These are phyloP conservation scores for Clavispora asparagi DNA, from an alignment of 805 yeast genomes.

Conservation along the genomic window DNA sequence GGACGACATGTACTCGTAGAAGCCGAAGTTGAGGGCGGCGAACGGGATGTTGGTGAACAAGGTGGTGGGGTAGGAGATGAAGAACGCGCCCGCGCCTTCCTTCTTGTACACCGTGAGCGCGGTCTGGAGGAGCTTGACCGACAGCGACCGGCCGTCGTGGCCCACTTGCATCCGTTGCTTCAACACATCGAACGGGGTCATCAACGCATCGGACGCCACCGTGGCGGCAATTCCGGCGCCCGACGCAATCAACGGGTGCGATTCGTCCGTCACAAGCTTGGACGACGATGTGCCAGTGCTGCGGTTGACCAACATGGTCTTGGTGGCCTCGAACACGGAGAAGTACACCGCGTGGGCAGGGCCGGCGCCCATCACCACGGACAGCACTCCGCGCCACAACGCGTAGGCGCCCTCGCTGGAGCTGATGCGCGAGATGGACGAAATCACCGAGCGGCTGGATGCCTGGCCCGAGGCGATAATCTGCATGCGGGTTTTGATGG, in stretches of 20 bases:
- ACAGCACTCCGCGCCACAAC: constrained; percentile 89
- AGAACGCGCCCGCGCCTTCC: constrained; percentile 79
- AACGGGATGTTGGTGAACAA: constrained; percentile 88
- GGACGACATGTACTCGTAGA: constrained; percentile 80
- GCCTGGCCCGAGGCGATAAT: constrained; percentile 29
- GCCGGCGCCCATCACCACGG: constrained; percentile 95
- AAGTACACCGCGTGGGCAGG: constrained; percentile 98
- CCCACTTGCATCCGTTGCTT: constrained; percentile 86
- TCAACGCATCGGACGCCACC: constrained; percentile 86
- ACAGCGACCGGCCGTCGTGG: constrained; percentile 14
- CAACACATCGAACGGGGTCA: constrained; percentile 95
- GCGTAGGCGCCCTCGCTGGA: constrained; percentile 84
- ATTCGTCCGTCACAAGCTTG: constrained; percentile 51
- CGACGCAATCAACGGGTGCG: constrained; percentile 80
- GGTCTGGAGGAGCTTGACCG: constrained; percentile 27
- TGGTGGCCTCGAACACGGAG: constrained; percentile 84
- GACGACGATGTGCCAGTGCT: constrained; percentile 30
- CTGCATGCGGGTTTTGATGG: constrained; percentile 95
- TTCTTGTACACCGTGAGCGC: constrained; percentile 46
- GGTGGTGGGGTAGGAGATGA: constrained; percentile 91
- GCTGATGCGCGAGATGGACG: constrained; percentile 69
- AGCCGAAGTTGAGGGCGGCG: constrained; percentile 89
- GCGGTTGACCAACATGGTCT: constrained; percentile 48
- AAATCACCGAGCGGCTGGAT: constrained; percentile 44
- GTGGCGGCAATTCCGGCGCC: constrained; percentile 90